phyloP scores from a whole-genome alignment of 1,139 yeast genomes.

The Arxiozyma heterogenica region DNA sequence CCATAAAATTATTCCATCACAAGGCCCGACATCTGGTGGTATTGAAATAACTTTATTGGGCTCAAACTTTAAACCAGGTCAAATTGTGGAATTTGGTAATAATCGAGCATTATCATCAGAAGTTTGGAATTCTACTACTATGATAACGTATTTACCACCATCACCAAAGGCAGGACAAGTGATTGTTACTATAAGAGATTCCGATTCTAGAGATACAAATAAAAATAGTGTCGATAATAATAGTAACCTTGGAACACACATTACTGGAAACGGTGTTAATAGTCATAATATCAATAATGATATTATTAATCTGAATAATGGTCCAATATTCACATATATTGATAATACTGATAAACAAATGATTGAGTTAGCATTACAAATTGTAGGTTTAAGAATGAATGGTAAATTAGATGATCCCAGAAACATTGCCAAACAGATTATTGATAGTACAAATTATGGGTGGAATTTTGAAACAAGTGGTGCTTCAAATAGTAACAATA shows the following conservation, averaged over 20 bases:
- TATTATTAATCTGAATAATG: constrained; percentile 6
- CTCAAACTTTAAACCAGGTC: constrained; percentile 72
- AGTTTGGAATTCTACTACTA: constrained; percentile 92
- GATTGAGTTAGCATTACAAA: constrained; percentile 85
- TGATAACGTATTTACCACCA: constrained; percentile 89
- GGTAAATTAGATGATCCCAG: constrained; percentile 89
- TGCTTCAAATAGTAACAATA: neutral
- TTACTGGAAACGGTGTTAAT: neutral
- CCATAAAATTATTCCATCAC: constrained; percentile 84
- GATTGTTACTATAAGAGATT: constrained; percentile 64
- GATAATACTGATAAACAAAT: constrained; percentile 91
- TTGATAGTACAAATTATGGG: constrained; percentile 39
- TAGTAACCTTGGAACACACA: neutral
- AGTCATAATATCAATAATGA: neutral
- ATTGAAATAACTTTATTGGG: constrained; percentile 88
- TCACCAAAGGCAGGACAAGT: constrained; percentile 86
- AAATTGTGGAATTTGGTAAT: constrained; percentile 77
- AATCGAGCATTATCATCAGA: constrained; percentile 79
- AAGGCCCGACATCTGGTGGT: constrained; percentile 95
- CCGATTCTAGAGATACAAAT: constrained; percentile 8
- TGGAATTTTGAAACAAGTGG: neutral
- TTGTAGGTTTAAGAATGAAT: constrained; percentile 90
- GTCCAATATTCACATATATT: constrained; percentile 64
- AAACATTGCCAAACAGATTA: constrained; percentile 79
- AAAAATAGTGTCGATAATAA: neutral